Conservation (phyloP, 352 stramenopile species). For the Elongisporangium undulatum region DNA sequence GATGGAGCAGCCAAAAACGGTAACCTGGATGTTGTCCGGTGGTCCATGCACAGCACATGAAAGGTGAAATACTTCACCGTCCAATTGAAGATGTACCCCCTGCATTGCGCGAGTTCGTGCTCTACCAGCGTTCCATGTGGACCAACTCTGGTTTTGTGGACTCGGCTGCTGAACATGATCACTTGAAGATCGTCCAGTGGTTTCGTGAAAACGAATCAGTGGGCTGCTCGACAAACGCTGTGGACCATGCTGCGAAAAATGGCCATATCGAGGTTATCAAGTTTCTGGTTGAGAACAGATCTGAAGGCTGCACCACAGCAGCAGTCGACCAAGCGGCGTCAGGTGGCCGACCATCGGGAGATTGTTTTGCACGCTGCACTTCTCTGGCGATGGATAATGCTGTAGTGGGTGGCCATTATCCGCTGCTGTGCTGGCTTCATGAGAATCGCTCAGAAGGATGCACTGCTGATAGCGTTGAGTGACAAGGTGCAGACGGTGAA, state of each 20-base stretch:
- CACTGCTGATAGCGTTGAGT: too few relatives aligned
- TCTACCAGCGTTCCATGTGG: too few relatives aligned
- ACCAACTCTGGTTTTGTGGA: too few relatives aligned
- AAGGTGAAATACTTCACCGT: constrained; percentile 22
- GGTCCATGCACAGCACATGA: background rate
- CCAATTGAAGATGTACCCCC: constrained; percentile 2
- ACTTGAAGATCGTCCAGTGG: constrained; percentile 27
- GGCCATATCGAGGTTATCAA: constrained; percentile 26
- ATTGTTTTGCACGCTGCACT: constrained; percentile 28
- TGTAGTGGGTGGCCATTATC: constrained; percentile 24
- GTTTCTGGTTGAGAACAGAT: constrained; percentile 21
- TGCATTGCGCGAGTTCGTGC: too few relatives aligned
- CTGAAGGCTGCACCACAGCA: constrained; percentile 20
- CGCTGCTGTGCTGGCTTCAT: constrained; percentile 26
- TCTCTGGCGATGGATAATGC: constrained; percentile 31
- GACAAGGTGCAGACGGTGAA: too few relatives aligned
- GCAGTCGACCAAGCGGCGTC: constrained; percentile 26
- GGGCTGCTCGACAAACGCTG: constrained; percentile 16
- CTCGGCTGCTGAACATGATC: constrained; percentile 4
- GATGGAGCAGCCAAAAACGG: constrained; percentile 18
- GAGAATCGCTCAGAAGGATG: constrained; percentile 18
- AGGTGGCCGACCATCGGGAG: constrained; percentile 17
- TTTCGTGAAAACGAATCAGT: constrained; percentile 18
- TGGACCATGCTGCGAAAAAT: constrained; percentile 22
- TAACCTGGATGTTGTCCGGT: constrained; percentile 27